phyloP scores from a whole-genome alignment of 2,329 filamentous ascomycete species.

The Plenodomus tracheiphilus region DNA sequence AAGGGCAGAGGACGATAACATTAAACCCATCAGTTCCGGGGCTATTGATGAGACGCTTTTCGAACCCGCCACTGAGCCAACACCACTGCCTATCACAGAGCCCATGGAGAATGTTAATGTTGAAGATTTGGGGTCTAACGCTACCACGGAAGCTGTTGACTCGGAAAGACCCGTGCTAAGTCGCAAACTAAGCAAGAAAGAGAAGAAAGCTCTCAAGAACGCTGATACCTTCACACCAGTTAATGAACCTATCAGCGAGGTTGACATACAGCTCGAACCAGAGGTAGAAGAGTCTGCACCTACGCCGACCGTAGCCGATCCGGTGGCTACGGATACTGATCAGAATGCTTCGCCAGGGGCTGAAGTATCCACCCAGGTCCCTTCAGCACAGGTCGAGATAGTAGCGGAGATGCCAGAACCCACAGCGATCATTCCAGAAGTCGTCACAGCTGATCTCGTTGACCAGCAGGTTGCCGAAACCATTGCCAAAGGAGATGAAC shows the following conservation, averaged over 20 bases:
- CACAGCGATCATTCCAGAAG: not conserved
- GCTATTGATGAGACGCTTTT: constrained; percentile 1
- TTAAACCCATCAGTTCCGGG: not conserved
- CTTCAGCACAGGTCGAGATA: not conserved
- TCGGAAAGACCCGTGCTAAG: constrained; percentile 19
- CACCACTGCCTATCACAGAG: constrained; percentile 3
- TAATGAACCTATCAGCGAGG: constrained; percentile 10
- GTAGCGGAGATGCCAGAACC: not conserved
- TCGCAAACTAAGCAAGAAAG: constrained; percentile 41
- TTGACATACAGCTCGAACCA: not conserved
- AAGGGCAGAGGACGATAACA: not conserved
- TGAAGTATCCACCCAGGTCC: not conserved
- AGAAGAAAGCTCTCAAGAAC: constrained; percentile 35
- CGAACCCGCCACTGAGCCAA: constrained; percentile 4
- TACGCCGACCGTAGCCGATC: not conserved
- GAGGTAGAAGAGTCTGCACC: constrained; percentile 1
- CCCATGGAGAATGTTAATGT: not conserved
- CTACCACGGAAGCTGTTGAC: constrained; percentile 4
- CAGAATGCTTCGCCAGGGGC: not conserved
- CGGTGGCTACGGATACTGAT: not conserved
- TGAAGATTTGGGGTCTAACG: not conserved
- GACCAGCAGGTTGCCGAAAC: constrained; percentile 10
- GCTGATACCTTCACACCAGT: constrained; percentile 6
- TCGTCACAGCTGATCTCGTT: constrained; percentile 1
- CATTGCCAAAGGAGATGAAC: constrained; percentile 21